Conservation (phyloP, 2,329 filamentous ascomycete species). For the Monosporascus sp. region DNA sequence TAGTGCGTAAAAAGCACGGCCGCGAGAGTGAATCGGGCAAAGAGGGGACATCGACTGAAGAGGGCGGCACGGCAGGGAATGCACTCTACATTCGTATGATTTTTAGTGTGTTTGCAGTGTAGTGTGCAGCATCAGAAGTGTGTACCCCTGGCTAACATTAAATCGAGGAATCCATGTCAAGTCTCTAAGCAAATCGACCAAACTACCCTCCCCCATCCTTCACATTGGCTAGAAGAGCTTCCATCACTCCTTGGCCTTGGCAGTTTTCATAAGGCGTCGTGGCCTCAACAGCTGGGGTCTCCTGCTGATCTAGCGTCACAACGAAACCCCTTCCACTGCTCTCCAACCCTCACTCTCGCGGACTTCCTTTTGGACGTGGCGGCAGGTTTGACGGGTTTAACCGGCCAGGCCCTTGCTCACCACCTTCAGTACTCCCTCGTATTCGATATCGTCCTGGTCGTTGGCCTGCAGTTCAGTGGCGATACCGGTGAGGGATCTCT, state of each 20-base stretch:
- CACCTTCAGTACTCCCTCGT: constrained; percentile 61
- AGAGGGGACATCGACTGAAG: background rate
- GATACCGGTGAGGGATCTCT: constrained; percentile 71
- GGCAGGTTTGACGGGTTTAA: constrained; percentile 25
- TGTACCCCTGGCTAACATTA: constrained; percentile 28
- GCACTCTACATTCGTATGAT: constrained; percentile 19
- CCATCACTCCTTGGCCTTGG: constrained; percentile 10
- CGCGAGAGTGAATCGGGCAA: too few relatives aligned
- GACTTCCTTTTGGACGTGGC: constrained; percentile 1
- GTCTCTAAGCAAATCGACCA: constrained; percentile 24
- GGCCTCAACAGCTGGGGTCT: too few relatives aligned
- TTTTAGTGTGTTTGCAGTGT: constrained; percentile 9
- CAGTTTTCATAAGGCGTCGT: constrained; percentile 13
- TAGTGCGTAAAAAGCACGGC: too few relatives aligned
- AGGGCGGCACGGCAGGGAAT: constrained; percentile 16
- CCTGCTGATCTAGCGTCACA: too few relatives aligned
- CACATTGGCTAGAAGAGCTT: background rate
- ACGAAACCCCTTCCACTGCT: background rate
- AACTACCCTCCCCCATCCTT: constrained; percentile 11
- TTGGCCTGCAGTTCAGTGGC: constrained; percentile 78
- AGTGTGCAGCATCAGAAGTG: constrained; percentile 6
- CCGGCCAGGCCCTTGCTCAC: constrained; percentile 58
- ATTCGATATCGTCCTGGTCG: constrained; percentile 77
- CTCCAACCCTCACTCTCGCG: constrained; percentile 9
- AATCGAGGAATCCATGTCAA: constrained; percentile 26